Percentiles rank a stretch among this genome's conserved stretches.
Conservation (phyloP, 257 asterid genomes). For the Capsicum baccatum region DNA sequence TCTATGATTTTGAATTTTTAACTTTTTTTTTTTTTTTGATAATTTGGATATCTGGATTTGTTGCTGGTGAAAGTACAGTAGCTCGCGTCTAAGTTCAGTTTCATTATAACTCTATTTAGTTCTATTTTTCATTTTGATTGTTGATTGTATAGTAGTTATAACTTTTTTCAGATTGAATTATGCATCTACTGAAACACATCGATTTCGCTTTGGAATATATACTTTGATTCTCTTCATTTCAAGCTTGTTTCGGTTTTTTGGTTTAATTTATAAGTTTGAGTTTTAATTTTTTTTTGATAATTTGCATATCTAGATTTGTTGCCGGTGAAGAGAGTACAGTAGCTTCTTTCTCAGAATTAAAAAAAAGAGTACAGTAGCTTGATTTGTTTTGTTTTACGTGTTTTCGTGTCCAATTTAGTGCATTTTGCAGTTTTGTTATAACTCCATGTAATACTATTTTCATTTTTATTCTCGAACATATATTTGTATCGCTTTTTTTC, state of each 20-base stretch:
- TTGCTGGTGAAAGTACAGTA: background rate
- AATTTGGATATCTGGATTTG: background rate
- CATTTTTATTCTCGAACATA: background rate
- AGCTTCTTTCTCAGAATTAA: no score
- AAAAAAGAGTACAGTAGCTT: background rate
- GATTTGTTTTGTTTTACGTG: background rate
- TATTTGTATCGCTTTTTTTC: background rate
- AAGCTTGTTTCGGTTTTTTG: background rate
- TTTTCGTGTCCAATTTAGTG: background rate
- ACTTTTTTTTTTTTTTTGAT: background rate
- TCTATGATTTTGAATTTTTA: background rate
- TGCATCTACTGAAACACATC: slow-evolving; percentile 8
- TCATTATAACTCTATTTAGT: background rate
- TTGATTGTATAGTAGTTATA: background rate
- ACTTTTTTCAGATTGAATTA: background rate
- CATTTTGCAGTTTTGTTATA: background rate
- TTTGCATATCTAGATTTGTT: background rate
- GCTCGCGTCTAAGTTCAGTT: background rate
- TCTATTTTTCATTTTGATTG: background rate
- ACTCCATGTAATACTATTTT: background rate
- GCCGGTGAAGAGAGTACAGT: background rate
- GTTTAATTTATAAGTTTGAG: background rate
- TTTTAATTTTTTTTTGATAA: background rate
- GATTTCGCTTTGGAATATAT: background rate
- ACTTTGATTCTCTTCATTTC: background rate